Conservation (phyloP, 305 asterid genomes). For the Ilex paraguariensis region DNA sequence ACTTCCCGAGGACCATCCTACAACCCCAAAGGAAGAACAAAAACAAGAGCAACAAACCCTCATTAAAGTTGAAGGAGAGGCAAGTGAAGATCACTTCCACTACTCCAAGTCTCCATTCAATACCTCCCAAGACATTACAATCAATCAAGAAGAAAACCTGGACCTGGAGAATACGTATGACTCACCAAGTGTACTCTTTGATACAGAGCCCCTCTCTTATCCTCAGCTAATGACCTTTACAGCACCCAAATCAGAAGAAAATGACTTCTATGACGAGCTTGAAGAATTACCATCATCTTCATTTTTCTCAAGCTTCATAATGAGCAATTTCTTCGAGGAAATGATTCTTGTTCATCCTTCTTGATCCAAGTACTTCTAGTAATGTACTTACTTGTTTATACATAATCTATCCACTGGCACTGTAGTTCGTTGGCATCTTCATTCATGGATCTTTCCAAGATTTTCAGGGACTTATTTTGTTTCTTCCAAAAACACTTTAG, state of each 20-base stretch:
- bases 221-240: not conserved
- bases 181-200: not conserved
- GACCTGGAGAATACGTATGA: not conserved
- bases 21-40: slow-evolving; percentile 23
- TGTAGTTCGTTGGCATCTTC: no score
- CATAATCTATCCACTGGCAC: not conserved
- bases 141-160: not conserved
- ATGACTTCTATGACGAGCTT: no score
- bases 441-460: no score
- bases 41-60: slow-evolving; percentile 16
- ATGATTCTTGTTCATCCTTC: not conserved
- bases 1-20: slow-evolving; percentile 8
- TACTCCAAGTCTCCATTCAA: slow-evolving; percentile 38
- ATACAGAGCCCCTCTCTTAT: not conserved
- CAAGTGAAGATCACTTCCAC: not conserved
- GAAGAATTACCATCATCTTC: no score
- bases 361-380: not conserved
- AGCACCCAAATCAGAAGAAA: not conserved
- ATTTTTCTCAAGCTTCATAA: no score
- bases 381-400: no score
- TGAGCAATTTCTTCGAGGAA: not conserved
- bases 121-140: slow-evolving; percentile 15
- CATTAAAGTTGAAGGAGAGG: slow-evolving; percentile 6
- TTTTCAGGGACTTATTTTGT: no score
- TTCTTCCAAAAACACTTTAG: no score